phyloP scores from a whole-genome alignment of 352 stramenopile genomes.

The Pilasporangium apinafurcum region DNA sequence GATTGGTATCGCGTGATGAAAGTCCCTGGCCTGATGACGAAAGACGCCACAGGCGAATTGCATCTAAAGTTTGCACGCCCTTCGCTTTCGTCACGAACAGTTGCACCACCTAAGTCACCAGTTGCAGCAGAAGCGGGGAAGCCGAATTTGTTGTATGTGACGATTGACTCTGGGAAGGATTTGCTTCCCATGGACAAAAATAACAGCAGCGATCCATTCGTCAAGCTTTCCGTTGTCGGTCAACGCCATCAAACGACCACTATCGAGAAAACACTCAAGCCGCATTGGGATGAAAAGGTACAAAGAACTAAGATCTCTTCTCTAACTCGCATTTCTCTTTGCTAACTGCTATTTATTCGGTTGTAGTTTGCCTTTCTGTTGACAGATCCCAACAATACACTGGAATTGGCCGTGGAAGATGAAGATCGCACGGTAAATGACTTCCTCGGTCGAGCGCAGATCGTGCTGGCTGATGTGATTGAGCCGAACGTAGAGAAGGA shows the following conservation, averaged over 20 bases:
- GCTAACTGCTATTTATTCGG: too few relatives aligned
- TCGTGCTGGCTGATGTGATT: conserved; percentile 40
- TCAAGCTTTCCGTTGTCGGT: conserved; percentile 68
- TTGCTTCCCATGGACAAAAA: conserved; percentile 78
- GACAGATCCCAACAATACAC: conserved; percentile 27
- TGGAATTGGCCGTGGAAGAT: conserved; percentile 59
- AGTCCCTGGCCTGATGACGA: conserved; percentile 33
- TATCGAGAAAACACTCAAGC: conserved; percentile 67
- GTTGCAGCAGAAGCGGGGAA: conserved; percentile 5
- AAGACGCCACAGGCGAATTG: conserved; percentile 53
- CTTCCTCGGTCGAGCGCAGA: conserved; percentile 51
- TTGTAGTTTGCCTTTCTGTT: conserved; percentile 53
- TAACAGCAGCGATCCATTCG: conserved; percentile 79
- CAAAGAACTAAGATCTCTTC: too few relatives aligned
- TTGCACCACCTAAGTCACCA: conserved; percentile 1
- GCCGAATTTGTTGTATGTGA: conserved; percentile 65
- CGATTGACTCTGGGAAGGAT: conserved; percentile 64
- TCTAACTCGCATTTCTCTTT: too few relatives aligned
- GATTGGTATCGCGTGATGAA: conserved; percentile 47
- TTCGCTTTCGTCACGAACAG: background rate
- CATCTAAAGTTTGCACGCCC: conserved; percentile 27
- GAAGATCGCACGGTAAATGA: conserved; percentile 70
- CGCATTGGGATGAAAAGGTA: conserved; percentile 67
- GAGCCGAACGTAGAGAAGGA: conserved; percentile 36
- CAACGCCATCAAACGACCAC: conserved; percentile 64